Evolutionary conservation across 2,329 filamentous ascomycete species (phyloP).

Genomic region (Cercospora beticola): DNA sequence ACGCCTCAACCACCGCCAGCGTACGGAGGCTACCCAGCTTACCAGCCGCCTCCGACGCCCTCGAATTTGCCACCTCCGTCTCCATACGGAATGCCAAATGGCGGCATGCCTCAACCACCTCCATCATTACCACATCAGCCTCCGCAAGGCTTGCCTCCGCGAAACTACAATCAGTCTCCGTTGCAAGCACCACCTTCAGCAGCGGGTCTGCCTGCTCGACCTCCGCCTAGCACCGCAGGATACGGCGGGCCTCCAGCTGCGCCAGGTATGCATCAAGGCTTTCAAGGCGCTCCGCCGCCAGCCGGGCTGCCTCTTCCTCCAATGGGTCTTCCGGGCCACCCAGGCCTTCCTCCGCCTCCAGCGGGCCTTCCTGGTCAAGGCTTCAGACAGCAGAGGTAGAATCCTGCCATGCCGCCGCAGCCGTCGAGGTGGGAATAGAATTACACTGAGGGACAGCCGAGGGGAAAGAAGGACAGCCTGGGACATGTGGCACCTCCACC

Average conservation of each 20-base stretch:
- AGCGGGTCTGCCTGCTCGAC: slow-evolving; percentile 64
- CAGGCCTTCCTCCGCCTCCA: slow-evolving; percentile 49
- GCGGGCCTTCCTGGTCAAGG: slow-evolving; percentile 44
- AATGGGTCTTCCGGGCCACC: slow-evolving; percentile 13
- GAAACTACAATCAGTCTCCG: slow-evolving; percentile 43
- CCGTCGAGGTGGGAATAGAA: neutral
- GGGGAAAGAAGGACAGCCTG: neutral
- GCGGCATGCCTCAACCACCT: slow-evolving; percentile 13
- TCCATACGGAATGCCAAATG: slow-evolving; percentile 19
- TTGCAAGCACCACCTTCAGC: slow-evolving; percentile 61
- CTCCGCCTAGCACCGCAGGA: slow-evolving; percentile 66
- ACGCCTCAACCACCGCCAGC: slow-evolving; percentile 25
- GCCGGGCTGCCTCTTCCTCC: slow-evolving; percentile 47
- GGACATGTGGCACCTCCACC: neutral
- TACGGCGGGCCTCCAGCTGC: slow-evolving; percentile 65
- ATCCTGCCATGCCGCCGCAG: slow-evolving; percentile 1
- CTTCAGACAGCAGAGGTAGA: slow-evolving; percentile 14
- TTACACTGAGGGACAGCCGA: neutral
- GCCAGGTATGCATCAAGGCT: slow-evolving; percentile 36
- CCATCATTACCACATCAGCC: slow-evolving; percentile 17
- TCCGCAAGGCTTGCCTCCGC: slow-evolving; percentile 17
- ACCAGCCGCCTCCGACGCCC: slow-evolving; percentile 23
- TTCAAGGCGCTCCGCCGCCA: slow-evolving; percentile 42
- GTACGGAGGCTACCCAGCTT: slow-evolving; percentile 19
- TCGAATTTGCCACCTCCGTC: slow-evolving; percentile 20